Evolutionary conservation across 108 stramenopile genomes (phyloP), one percentile per base, ranked within the genome.

Genomic region (Cyclostephanos tholiformis): DNA sequence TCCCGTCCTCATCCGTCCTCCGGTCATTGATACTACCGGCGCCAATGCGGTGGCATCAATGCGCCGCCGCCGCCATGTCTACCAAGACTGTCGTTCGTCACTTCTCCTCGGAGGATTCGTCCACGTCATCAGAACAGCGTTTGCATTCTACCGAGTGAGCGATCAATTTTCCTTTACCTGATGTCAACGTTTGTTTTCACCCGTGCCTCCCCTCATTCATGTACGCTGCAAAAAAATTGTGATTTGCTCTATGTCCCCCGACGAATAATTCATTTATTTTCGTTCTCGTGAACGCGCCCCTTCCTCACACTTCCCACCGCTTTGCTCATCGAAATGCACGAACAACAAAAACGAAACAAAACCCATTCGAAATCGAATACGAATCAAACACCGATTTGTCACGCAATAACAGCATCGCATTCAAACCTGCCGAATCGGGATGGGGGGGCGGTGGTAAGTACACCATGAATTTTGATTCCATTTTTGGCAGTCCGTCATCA

Each of bases 341-440:
- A 3, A 46, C 12, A 17, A 46, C 44, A 14, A 46, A 41, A 41
- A 41, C 9, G 11, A 12, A 41, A 41, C 41, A 10, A 41, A 41
- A 41, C 41, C 4, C 4, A 36, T 6, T 36, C 36, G n/a, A n/a
- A n/a, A 36, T 36, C 41, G 41, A 41, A 41, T 10, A 1, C 41
- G 41, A 46, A 17, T 46, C 44, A 14, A 46, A 16, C 2, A 0
- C 44, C n/a, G n/a, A n/a, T n/a, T n/a, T 12, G 14, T 46, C 44
- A 14, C 44, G 14, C 44, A 3, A 12, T 1, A 72, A 72, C 63
- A 83, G 82, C 49, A 83, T 83, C 73, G 82, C 82, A 29, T 83
- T 83, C 72, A 83, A 83, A 65, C 82, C 82, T 14, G 82, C 82
- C 0, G 82, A 83, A 51, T 72, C 70, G 19, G 82, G 82, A 36